Evolutionary conservation across 2,329 filamentous ascomycete genomes (phyloP).

Genomic region (Shiraia sp.): DNA sequence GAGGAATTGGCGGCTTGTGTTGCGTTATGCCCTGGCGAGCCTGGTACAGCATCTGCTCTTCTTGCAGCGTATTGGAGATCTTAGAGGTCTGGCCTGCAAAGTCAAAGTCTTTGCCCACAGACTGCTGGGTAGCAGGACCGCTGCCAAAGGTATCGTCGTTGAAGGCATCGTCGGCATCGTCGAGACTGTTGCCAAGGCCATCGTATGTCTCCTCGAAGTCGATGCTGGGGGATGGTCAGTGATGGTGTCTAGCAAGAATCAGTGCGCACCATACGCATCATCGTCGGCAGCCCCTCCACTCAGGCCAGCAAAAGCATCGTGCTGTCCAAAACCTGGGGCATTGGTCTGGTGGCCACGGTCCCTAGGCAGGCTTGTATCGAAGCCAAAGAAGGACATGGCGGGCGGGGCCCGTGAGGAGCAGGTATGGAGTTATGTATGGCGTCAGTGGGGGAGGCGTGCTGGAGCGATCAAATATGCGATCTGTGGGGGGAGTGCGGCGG

Average conservation of each 20-base stretch:
- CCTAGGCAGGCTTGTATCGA: constrained; percentile 70
- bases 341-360: constrained; percentile 67
- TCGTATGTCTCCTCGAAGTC: constrained; percentile 99
- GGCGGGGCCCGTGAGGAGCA: constrained; percentile 12
- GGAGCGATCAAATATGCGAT: constrained; percentile 9
- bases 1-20: constrained; percentile 50
- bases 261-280: constrained; percentile 56
- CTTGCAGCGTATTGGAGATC: constrained; percentile 81
- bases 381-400: constrained; percentile 89
- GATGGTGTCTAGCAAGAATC: constrained; percentile 28
- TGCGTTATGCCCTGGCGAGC: constrained; percentile 66
- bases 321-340: constrained; percentile 81
- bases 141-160: constrained; percentile 91
- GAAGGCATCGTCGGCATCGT: constrained; percentile 90
- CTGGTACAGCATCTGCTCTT: constrained; percentile 84
- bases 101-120: constrained; percentile 90
- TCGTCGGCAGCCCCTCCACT: constrained; percentile 63
- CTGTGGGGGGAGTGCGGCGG: constrained; percentile 16
- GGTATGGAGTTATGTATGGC: not conserved
- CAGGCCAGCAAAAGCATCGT: constrained; percentile 87
- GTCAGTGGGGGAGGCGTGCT: constrained; percentile 3
- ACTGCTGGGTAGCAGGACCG: constrained; percentile 52
- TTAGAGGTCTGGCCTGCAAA: constrained; percentile 93
- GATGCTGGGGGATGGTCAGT: constrained; percentile 60
- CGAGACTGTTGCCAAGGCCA: constrained; percentile 84